phyloP scores from a whole-genome alignment of 2,329 filamentous ascomycete species.

The Daldinia sp. region DNA sequence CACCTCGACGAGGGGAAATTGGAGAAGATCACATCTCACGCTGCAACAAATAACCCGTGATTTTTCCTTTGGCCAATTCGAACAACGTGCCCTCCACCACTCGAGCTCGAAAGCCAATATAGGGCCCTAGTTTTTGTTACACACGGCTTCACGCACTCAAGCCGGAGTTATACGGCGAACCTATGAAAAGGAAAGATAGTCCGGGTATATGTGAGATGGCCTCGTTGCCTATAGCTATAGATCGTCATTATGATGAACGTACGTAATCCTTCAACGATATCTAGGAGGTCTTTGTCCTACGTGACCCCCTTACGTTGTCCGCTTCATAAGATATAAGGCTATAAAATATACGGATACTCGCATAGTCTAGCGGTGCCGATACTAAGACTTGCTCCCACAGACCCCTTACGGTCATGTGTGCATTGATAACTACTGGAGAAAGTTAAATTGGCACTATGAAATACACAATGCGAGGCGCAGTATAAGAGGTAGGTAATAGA shows the following conservation, averaged over 20 bases:
- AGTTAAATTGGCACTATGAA: not conserved
- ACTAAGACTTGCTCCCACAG: not conserved
- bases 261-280: not conserved
- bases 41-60: conserved; percentile 32
- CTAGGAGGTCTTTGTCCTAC: not conserved
- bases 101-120: conserved; percentile 26
- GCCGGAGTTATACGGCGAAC: conserved; percentile 20
- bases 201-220: conserved; percentile 19
- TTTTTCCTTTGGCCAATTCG: conserved; percentile 39
- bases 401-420: not conserved
- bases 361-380: not conserved
- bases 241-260: conserved; percentile 29
- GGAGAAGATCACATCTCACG: conserved; percentile 42
- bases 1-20: conserved; percentile 42
- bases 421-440: not conserved
- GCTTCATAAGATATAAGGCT: conserved; percentile 1
- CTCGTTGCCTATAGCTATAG: conserved; percentile 19
- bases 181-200: conserved; percentile 25
- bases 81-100: conserved; percentile 30
- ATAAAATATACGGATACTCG: not conserved
- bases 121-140: conserved; percentile 21
- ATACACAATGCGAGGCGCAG: not conserved
- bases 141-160: conserved; percentile 12
- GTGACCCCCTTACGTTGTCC: conserved; percentile 2
- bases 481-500: not conserved